Percentiles rank a stretch among this genome's conserved stretches.
Conservation (phyloP, 2,329 filamentous ascomycete genomes). For the Verticillium tricorpus region DNA sequence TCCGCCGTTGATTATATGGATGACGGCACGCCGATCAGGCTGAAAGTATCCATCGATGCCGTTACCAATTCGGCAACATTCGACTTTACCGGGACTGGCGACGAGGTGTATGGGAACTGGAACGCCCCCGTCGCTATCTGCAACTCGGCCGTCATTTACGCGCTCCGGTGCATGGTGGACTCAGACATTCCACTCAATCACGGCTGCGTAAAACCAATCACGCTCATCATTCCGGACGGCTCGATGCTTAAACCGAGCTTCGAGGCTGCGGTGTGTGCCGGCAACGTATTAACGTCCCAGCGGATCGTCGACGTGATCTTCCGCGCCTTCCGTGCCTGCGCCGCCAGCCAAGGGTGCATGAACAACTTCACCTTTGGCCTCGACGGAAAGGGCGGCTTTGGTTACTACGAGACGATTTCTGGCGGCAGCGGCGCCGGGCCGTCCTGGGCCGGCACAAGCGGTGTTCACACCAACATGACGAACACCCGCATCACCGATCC, state of each 20-base stretch:
- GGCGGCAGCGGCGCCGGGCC: slow-evolving; percentile 72
- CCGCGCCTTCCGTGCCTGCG: slow-evolving; percentile 69
- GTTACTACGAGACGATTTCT: slow-evolving; percentile 83
- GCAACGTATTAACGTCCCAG: slow-evolving; percentile 27
- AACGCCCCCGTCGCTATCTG: slow-evolving; percentile 26
- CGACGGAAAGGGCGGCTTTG: slow-evolving; percentile 58
- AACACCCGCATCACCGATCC: slow-evolving; percentile 81
- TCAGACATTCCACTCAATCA: slow-evolving; percentile 29
- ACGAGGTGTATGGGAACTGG: slow-evolving; percentile 24
- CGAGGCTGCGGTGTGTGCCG: slow-evolving; percentile 26
- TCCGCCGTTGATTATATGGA: slow-evolving; percentile 81
- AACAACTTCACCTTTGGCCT: slow-evolving; percentile 81
- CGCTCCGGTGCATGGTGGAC: slow-evolving; percentile 25
- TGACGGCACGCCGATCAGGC: slow-evolving; percentile 72
- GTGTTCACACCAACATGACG: slow-evolving; percentile 80
- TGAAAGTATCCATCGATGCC: slow-evolving; percentile 71
- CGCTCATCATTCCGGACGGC: slow-evolving; percentile 66
- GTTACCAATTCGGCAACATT: slow-evolving; percentile 73
- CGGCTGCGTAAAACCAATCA: slow-evolving; percentile 67
- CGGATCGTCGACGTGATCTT: slow-evolving; percentile 62
- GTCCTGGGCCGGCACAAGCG: slow-evolving; percentile 67
- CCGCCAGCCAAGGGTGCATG: slow-evolving; percentile 72
- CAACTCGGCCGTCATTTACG: slow-evolving; percentile 27
- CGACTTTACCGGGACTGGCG: slow-evolving; percentile 25
- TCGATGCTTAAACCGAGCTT: slow-evolving; percentile 27